Conservation (phyloP, 768 basidiomycete species). For the Hericium rajendrae region DNA sequence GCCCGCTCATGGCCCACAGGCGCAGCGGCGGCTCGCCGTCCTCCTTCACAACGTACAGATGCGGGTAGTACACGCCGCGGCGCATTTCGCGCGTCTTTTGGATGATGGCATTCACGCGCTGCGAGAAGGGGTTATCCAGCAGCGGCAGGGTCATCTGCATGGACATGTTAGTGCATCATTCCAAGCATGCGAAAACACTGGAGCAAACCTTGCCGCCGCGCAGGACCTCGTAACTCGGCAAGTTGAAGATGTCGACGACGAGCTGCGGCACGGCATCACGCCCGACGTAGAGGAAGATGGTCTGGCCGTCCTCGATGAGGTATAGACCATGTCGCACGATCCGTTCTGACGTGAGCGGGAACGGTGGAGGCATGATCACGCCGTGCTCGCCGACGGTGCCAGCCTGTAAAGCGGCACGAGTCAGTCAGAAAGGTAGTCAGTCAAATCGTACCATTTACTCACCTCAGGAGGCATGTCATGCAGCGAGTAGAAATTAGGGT, state of each 20-base stretch:
- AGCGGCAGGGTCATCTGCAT: slow-evolving; percentile 74
- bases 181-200: background rate
- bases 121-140: slow-evolving; percentile 91
- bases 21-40: slow-evolving; percentile 93
- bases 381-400: slow-evolving; percentile 89
- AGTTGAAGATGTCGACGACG: slow-evolving; percentile 86
- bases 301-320: slow-evolving; percentile 96
- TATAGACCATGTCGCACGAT: slow-evolving; percentile 92
- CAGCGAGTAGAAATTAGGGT: slow-evolving; percentile 90
- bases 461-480: slow-evolving; percentile 96
- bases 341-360: slow-evolving; percentile 91
- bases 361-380: slow-evolving; percentile 75
- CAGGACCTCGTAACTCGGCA: slow-evolving; percentile 79
- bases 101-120: slow-evolving; percentile 87
- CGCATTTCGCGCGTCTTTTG: slow-evolving; percentile 94
- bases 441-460: slow-evolving; percentile 1
- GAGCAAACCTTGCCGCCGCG: slow-evolving; percentile 82
- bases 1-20: slow-evolving; percentile 88
- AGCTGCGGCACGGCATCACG: slow-evolving; percentile 96
- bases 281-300: slow-evolving; percentile 97
- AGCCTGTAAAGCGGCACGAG: slow-evolving; percentile 35
- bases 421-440: slow-evolving; percentile 1
- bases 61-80: slow-evolving; percentile 85
- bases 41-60: slow-evolving; percentile 94
- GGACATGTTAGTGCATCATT: background rate